Percentiles rank a stretch among this genome's conserved stretches.
These are phyloP conservation scores for Neurospora sp. DNA, from an alignment of 2,329 filamentous ascomycete genomes.

Conservation along the genomic window DNA sequence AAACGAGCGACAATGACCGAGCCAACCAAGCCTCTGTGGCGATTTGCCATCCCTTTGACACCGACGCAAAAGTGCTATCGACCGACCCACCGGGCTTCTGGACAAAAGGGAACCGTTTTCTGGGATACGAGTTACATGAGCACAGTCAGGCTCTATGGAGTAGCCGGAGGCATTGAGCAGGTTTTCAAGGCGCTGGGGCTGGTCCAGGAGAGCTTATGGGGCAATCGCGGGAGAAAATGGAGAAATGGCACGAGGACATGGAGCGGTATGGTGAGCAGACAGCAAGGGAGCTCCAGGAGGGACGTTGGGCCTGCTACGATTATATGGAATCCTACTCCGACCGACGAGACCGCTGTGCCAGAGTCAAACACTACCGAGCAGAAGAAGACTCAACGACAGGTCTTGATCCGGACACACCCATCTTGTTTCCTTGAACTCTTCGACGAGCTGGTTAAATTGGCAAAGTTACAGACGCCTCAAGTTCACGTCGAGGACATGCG, in stretches of 20 bases:
- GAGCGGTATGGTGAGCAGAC: conserved; percentile 41
- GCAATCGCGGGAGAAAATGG: conserved; percentile 60
- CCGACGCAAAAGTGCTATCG: conserved; percentile 87
- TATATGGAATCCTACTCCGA: conserved; percentile 56
- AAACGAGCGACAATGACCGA: conserved; percentile 86
- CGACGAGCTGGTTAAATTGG: conserved; percentile 47
- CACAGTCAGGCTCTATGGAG: conserved; percentile 70
- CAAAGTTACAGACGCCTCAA: conserved; percentile 50
- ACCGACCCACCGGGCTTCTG: conserved; percentile 71
- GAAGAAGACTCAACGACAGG: conserved; percentile 25
- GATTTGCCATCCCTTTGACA: conserved; percentile 75
- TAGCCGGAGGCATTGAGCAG: conserved; percentile 50
- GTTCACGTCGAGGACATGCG: conserved; percentile 59
- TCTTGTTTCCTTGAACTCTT: conserved; percentile 66
- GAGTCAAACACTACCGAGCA: conserved; percentile 5
- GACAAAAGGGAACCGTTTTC: conserved; percentile 65
- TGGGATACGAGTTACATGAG: conserved; percentile 96
- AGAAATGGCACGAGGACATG: conserved; percentile 41
- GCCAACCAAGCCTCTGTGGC: conserved; percentile 73
- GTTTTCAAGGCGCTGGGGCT: conserved; percentile 59
- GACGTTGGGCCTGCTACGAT: conserved; percentile 64
- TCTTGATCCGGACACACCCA: conserved; percentile 73
- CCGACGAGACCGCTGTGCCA: conserved; percentile 8
- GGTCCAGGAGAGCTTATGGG: conserved; percentile 50
- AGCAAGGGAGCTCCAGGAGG: conserved; percentile 40